Base-by-base conservation (phyloP, 306 rosid species). In the Cicer bijugum region DNA sequence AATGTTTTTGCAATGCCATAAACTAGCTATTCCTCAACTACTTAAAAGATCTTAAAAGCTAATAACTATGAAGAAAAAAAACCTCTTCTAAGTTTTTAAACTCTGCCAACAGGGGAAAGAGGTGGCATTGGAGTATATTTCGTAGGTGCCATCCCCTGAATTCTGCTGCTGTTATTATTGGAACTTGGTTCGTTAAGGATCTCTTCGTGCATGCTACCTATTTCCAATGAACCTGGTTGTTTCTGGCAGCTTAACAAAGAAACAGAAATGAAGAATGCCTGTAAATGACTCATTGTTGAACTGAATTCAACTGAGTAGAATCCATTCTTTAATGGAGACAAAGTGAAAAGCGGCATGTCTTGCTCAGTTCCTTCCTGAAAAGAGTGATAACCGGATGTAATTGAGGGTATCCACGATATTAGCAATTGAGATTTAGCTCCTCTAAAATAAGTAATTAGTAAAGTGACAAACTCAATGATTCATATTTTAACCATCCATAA, bases 41-140 rank as follows among this genome's bases (percentile, higher is more conserved):
- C 72, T 76, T 48, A 37, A 78, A 73, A 73, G 82, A 75, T 68
- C 68, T 64, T 61, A 71, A 66, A 53, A 69, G 78, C 83, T 78
- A 35, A n/a, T 75, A 77, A 64, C 61, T 76, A 59, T n/a, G 45
- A 47, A 74, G 53, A 46, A 58, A 53, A 46, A 58, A 53, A 62
- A 69, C 5, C 52, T 46, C 12, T 40, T 19, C 56, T 35, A 50
- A 79, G 33, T 53, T 53, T 78, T 79, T 88, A 93, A 60, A 91
- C 96, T 82, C 98, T 93, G 4, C 92, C 97, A 52, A 88, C 92
- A 44, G 98, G 98, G 60, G 98, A 91, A 58, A 81, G 79, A 9
- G 98, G 98, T 58, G 98, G 98, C 68, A 76, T 86, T 68, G 91
- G 86, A 67, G 94, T 81, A 69, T 88, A 91, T 76, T 78, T 89